These are phyloP conservation scores for Chloroidium sp. DNA, from an alignment of 163 green algal genomes.

Conservation along the genomic window DNA sequence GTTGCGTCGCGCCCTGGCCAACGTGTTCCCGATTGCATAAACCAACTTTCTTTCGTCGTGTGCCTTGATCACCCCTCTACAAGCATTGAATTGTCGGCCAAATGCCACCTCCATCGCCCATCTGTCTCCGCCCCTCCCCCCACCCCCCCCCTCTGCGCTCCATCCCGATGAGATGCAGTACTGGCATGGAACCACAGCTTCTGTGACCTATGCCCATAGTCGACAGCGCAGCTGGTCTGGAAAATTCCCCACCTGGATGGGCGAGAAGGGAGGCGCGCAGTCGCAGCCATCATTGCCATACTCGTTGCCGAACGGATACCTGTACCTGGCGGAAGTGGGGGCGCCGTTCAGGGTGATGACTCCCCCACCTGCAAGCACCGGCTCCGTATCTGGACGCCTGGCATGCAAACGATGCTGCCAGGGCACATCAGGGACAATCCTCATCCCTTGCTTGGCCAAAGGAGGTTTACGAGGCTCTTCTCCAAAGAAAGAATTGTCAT, in stretches of 20 bases:
- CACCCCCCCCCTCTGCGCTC: too few relatives aligned
- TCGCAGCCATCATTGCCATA: background rate
- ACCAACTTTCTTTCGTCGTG: too few relatives aligned
- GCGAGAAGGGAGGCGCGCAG: background rate
- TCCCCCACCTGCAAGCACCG: background rate
- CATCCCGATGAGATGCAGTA: too few relatives aligned
- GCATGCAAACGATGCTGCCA: too few relatives aligned
- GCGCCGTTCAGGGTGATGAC: background rate
- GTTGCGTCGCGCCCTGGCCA: too few relatives aligned
- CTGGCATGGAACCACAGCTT: background rate
- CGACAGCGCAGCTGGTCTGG: background rate
- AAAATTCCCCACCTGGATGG: background rate
- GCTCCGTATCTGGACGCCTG: background rate
- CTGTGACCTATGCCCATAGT: background rate
- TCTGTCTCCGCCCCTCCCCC: too few relatives aligned
- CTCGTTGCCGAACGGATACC: background rate
- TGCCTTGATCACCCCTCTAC: too few relatives aligned
- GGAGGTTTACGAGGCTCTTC: background rate
- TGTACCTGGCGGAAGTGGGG: background rate
- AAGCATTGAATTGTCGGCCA: too few relatives aligned
- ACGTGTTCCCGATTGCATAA: too few relatives aligned
- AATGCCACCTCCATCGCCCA: too few relatives aligned
- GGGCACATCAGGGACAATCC: too few relatives aligned
- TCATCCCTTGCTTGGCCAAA: too few relatives aligned
- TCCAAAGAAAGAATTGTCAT: background rate